These are phyloP conservation scores for Ceratorhiza oryzae-sativae DNA, from an alignment of 1,284 basidiomycete genomes.

Conservation along the genomic window DNA sequence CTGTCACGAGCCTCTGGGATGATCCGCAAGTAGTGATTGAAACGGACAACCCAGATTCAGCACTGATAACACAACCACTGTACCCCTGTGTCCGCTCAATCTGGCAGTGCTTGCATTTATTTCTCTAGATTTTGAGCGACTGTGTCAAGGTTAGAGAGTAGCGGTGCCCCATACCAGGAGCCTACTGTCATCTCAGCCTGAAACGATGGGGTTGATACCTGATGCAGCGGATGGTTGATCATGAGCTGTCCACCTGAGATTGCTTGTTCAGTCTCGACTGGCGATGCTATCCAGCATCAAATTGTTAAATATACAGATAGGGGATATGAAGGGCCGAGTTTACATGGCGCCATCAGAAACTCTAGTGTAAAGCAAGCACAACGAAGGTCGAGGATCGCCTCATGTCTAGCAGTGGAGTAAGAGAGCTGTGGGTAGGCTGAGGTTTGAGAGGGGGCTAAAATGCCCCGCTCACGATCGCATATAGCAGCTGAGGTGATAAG, in stretches of 20 bases:
- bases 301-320: background rate
- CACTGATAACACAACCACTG: slow-evolving; percentile 10
- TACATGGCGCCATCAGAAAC: slow-evolving; percentile 4
- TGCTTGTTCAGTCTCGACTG: background rate
- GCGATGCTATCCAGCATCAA: background rate
- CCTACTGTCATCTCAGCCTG: slow-evolving; percentile 18
- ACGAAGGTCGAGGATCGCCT: background rate
- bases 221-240: slow-evolving; percentile 9
- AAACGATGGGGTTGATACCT: slow-evolving; percentile 1
- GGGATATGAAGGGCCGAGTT: no score
- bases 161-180: background rate
- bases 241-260: slow-evolving; percentile 6
- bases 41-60: background rate
- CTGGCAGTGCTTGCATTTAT: background rate
- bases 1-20: no score
- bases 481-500: background rate
- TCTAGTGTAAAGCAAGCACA: slow-evolving; percentile 19
- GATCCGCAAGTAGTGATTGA: no score
- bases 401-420: background rate
- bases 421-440: background rate
- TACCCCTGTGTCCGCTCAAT: background rate
- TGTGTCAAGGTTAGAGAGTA: background rate
- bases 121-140: background rate
- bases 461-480: slow-evolving; percentile 2
- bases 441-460: background rate